Evolutionary conservation across 768 basidiomycete species (phyloP), one percentile per base, ranked within the genome.

Genomic region (Phanerodontia chrysosporium): DNA sequence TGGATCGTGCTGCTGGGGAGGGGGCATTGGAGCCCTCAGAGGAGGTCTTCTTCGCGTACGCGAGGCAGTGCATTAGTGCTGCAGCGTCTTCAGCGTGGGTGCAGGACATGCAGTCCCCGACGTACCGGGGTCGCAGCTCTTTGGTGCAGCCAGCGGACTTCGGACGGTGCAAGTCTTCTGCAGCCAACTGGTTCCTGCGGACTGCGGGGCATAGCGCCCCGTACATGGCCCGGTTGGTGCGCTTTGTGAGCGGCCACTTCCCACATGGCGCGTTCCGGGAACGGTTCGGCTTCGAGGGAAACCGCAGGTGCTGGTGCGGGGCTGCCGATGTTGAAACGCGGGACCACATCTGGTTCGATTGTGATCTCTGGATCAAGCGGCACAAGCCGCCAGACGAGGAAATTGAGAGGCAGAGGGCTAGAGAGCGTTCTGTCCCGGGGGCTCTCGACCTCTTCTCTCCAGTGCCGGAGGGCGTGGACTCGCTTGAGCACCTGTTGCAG

Each of bases 281-380:
- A 48, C 22, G 55, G 4, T 56, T 56, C 36, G 14, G 45, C 55
- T 39, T 56, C 28, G 42, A 56, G 14, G 55, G 55, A 16, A 16
- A 14, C 14, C 55, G 45, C 9, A 6, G 30, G 27, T 56, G 55
- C 28, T 45, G 42, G 42, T 56, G 55, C 42, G 55, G 32, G 32
- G n/a, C n/a, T n/a, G 32, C 32, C 8, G 32, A 35, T 35, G 32
- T 35, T 14, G 30, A 59, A 30, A 24, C 49, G 10, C 16, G 58
- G 3, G 51, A 59, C 36, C 49, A 59, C 51, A 53, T 59, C 24
- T 59, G 49, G 58, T 59, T 52, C 28, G 58, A 59, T 36, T 59
- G 58, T 36, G 36, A 45, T 27, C 36, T 58, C n/a, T 58, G 57
- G 57, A 58, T 58, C 32, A 45, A 29, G 25, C 35, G 13, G 32